Evolutionary conservation across 192 early-diverging fungal genomes (phyloP), one percentile per base, ranked within the genome.

Genomic region (Obelidium mucronatum): DNA sequence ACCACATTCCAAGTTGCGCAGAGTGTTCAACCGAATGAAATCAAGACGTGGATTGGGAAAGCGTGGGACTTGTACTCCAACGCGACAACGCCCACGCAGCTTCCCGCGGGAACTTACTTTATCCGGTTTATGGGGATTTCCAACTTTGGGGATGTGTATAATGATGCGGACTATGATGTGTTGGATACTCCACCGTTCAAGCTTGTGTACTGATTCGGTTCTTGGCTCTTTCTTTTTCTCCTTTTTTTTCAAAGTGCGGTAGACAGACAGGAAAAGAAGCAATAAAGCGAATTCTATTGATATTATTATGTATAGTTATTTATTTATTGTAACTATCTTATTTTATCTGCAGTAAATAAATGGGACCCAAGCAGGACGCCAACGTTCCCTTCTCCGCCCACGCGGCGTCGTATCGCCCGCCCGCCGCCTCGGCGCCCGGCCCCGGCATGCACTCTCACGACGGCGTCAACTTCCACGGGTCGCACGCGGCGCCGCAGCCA

Each of bases 381-480:
- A n/a, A n/a, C n/a, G 62, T 65, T 35, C 62, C 36, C 34, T 65
- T 40, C 40, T 40, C 40, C 4, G 4, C 62, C 53, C 70, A 72
- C 44, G 51, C 51, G 8, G 53, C 70, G 2, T 72, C 70, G 3
- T 72, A 58, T 34, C 51, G 70, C 37, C 70, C 51, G 11, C 37
- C 3, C 13, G 6, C 5, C 26, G 48, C 11, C 48, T 8, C 48
- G 48, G 55, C 55, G 28, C 55, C 55, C 5, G 64, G 54, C 19
- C 35, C 40, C 11, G 76, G 76, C 11, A 51, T 59, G 76, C 76
- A 77, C 54, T 60, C 67, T n/a, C 76, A 77, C 76, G 74, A 76
- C 36, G 70, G 70, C 30, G 70, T 73, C 51, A 73, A 59, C 70
- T 73, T 73, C 53, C 70, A 73, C 55, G 51, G 39, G 19, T 40